Percentiles rank a stretch among this genome's conserved stretches.
Conservation (phyloP, 768 basidiomycete genomes). For the Wakefieldia striispora region DNA sequence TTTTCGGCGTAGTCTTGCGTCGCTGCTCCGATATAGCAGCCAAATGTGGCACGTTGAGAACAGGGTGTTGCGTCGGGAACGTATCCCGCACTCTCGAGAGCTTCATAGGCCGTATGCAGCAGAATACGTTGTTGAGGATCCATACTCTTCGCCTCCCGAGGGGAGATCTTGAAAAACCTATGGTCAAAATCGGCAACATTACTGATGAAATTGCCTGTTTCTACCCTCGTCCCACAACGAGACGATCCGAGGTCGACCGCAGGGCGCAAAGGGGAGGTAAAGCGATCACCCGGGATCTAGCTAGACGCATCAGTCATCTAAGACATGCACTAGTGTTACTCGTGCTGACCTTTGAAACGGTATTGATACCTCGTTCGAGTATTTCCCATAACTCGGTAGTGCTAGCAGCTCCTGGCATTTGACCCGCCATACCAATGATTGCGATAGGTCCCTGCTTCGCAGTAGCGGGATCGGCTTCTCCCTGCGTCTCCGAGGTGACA, state of each 20-base stretch:
- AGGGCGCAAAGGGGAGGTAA: constrained; percentile 44
- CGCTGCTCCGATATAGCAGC: constrained; percentile 66
- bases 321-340: not conserved
- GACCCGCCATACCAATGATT: constrained; percentile 69
- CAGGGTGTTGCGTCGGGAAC: constrained; percentile 55
- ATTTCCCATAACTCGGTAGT: constrained; percentile 54
- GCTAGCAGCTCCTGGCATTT: constrained; percentile 48
- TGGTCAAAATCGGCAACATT: constrained; percentile 62
- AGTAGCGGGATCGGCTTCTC: not conserved
- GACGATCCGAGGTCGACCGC: constrained; percentile 18
- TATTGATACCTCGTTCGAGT: constrained; percentile 55
- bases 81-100: constrained; percentile 69
- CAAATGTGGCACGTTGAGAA: constrained; percentile 54
- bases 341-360: constrained; percentile 49
- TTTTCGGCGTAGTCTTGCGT: constrained; percentile 72
- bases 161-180: constrained; percentile 69
- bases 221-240: constrained; percentile 47
- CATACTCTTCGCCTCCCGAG: constrained; percentile 73
- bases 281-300: constrained; percentile 63
- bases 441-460: constrained; percentile 55
- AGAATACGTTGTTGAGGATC: constrained; percentile 74
- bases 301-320: constrained; percentile 2
- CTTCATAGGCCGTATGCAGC: constrained; percentile 64
- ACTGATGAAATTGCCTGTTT: constrained; percentile 63
- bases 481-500: constrained; percentile 8